These are phyloP conservation scores for Calocybe gangraenosa DNA, from an alignment of 768 basidiomycete species.

Conservation along the genomic window DNA sequence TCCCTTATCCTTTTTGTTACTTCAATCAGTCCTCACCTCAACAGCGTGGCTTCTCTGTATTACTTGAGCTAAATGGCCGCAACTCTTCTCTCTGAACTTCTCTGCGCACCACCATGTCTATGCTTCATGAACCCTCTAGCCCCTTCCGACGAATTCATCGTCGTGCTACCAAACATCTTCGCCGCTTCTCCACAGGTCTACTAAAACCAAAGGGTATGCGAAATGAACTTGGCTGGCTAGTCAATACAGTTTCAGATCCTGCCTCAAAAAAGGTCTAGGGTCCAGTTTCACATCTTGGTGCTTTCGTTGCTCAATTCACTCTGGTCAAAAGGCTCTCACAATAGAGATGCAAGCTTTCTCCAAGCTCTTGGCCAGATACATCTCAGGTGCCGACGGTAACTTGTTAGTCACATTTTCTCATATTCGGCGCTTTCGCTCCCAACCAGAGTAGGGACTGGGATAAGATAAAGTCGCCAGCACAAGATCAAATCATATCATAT, in stretches of 20 bases:
- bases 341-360: slow-evolving; percentile 85
- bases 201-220: slow-evolving; percentile 54
- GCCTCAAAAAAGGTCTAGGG: slow-evolving; percentile 49
- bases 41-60: slow-evolving; percentile 4
- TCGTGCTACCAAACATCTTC: slow-evolving; percentile 35
- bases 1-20: no score
- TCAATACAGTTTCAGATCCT: slow-evolving; percentile 55
- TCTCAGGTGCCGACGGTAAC: slow-evolving; percentile 61
- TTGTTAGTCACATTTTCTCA: slow-evolving; percentile 44
- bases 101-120: slow-evolving; percentile 24
- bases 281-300: background rate
- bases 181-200: slow-evolving; percentile 39
- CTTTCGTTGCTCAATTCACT: slow-evolving; percentile 1
- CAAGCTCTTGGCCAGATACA: slow-evolving; percentile 77
- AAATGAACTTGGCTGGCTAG: slow-evolving; percentile 65
- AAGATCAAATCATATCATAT: slow-evolving; percentile 71
- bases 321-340: slow-evolving; percentile 54
- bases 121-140: slow-evolving; percentile 30
- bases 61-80: background rate
- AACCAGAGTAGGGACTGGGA: slow-evolving; percentile 13
- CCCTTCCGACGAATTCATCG: slow-evolving; percentile 29
- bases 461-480: slow-evolving; percentile 25
- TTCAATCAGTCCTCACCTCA: slow-evolving; percentile 1
- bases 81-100: slow-evolving; percentile 1
- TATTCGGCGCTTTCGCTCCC: slow-evolving; percentile 14